Percentiles rank a stretch among this genome's conserved stretches.
Conservation (phyloP, 2,329 filamentous ascomycete genomes). For the Phaeophleospora eucalypticola region DNA sequence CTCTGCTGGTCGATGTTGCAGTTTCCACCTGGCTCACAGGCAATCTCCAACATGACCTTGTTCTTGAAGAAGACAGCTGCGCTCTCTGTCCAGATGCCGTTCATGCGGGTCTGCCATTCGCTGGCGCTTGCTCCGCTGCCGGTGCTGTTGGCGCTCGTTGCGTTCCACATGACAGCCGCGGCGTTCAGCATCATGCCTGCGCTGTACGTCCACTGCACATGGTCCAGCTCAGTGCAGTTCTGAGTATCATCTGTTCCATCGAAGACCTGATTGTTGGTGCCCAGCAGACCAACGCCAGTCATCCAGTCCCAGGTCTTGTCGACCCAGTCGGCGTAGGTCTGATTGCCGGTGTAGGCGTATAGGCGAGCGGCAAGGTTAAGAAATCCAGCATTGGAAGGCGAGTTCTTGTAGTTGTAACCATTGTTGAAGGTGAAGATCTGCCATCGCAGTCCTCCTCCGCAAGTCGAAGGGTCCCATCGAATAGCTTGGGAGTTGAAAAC, state of each 20-base stretch:
- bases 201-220: conserved; percentile 47
- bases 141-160: conserved; percentile 16
- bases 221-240: conserved; percentile 41
- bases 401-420: conserved; percentile 44
- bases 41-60: conserved; percentile 41
- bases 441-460: conserved; percentile 35
- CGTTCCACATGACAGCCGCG: conserved; percentile 42
- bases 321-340: conserved; percentile 62
- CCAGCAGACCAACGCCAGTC: conserved; percentile 51
- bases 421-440: conserved; percentile 39
- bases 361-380: conserved; percentile 42
- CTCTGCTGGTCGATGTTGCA: conserved; percentile 42
- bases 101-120: conserved; percentile 25
- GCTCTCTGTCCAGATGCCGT: conserved; percentile 13
- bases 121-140: conserved; percentile 10
- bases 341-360: conserved; percentile 31
- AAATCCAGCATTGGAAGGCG: conserved; percentile 46
- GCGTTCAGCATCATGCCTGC: conserved; percentile 43
- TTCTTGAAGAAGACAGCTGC: conserved; percentile 33
- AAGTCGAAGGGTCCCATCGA: conserved; percentile 32
- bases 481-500: conserved; percentile 35
- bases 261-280: conserved; percentile 38
- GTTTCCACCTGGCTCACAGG: conserved; percentile 36
- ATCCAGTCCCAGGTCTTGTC: conserved; percentile 36
- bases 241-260: conserved; percentile 41